Evolutionary conservation across 768 basidiomycete species (phyloP).

Genomic region (Punctularia strigosozonata): DNA sequence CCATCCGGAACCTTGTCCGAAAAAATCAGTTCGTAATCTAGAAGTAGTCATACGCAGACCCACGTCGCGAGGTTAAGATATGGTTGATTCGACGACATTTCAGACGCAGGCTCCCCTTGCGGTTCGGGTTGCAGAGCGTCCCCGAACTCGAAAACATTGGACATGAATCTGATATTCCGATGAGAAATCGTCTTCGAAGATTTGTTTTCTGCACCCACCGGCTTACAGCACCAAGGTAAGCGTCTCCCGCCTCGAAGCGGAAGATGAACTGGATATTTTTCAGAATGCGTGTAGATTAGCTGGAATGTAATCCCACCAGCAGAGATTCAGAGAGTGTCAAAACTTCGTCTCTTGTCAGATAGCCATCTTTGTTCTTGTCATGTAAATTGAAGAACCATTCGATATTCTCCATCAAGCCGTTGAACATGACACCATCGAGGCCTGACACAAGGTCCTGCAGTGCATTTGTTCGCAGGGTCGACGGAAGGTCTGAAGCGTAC

Average conservation of each 20-base stretch:
- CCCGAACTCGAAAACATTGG: slow-evolving; percentile 96
- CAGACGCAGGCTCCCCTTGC: slow-evolving; percentile 29
- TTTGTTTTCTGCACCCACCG: too few species aligned
- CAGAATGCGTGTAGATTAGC: slow-evolving; percentile 2
- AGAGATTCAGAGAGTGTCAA: slow-evolving; percentile 90
- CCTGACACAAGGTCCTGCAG: slow-evolving; percentile 88
- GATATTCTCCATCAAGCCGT: slow-evolving; percentile 96
- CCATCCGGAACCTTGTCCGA: slow-evolving; percentile 88
- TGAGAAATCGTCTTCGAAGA: too few species aligned
- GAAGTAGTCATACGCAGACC: slow-evolving; percentile 12
- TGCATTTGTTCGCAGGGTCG: background rate
- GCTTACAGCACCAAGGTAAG: slow-evolving; percentile 91
- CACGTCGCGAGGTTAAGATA: slow-evolving; percentile 89
- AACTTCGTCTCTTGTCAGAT: slow-evolving; percentile 91
- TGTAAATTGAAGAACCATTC: slow-evolving; percentile 98
- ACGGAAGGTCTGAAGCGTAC: slow-evolving; percentile 12
- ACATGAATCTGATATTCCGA: too few species aligned
- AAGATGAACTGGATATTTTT: slow-evolving; percentile 76
- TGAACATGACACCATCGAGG: slow-evolving; percentile 86
- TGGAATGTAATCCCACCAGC: slow-evolving; percentile 39
- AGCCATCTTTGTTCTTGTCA: slow-evolving; percentile 94
- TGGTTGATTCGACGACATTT: slow-evolving; percentile 67
- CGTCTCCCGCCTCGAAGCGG: slow-evolving; percentile 92
- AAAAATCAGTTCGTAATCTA: slow-evolving; percentile 6
- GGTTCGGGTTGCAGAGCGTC: slow-evolving; percentile 71